Base-by-base conservation (phyloP, 225 moss, liverwort and hornwort species). In the Polytrichum formosum region DNA sequence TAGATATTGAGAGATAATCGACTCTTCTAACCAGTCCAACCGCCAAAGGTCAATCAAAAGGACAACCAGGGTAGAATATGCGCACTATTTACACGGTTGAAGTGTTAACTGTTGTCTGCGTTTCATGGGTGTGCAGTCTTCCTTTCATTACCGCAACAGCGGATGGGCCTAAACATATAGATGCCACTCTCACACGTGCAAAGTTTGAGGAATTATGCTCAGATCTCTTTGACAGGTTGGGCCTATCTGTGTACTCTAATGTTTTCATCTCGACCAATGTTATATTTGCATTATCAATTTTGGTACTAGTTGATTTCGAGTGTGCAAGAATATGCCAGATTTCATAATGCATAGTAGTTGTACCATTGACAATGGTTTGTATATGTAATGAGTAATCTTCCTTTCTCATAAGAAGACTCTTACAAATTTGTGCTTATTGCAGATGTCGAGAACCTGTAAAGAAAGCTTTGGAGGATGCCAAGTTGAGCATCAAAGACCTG, bases 141-240 rank as follows among this genome's bases (percentile, higher is more conserved):
- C 96, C 96, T 31, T 97, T 97, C 66, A 81, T 97, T 65, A 97
- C 96, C 37, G 93, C 96, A 4, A 93, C 90, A 21, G 92, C 93
- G 22, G 93, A 93, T 28, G 96, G 93, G 72, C 93, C 96, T 4
- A 93, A 93, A 80, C 96, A 97, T 53, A 93, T 93, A 55, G 92
- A 97, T 30, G 76, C 90, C 6, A 90, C 46, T 25, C 78, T 97
- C 13, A 81, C 93, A 31, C 85, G 96, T 53, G 89, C 92, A 7
- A 93, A 92, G 66, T 97, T 93, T 73, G 96, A 97, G 81, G 93
- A 93, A 72, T 72, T 97, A 8, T 96, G 93, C 78, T 96, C 96
- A 13, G 96, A 96, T 78, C 85, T 96, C 67, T 81, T 96, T 6
- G 96, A 96, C 81, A 91, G 91, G 96, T 96, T 17, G 22, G 37